Base-by-base conservation (phyloP, 1,139 yeast genomes). In the Nakaseomyces uthaithaninus region DNA sequence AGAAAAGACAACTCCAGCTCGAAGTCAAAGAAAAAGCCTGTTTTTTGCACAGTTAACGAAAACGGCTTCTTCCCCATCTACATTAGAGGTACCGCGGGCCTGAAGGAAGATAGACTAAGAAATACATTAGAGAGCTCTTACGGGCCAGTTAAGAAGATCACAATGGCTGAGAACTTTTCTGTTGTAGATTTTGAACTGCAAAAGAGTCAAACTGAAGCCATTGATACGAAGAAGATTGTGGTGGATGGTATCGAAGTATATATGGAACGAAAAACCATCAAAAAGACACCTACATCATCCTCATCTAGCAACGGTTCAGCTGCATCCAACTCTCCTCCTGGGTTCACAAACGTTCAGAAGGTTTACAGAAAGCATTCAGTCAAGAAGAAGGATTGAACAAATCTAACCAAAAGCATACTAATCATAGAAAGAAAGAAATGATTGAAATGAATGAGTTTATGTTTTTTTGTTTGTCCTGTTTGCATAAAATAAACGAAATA, bases 161-260 rank as follows among this genome's bases (percentile, higher is more conserved):
- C 52, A 10, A 45, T 47, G 23, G 55, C 54, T n/a, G 59, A 54
- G 24, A 54, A 54, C 26, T 57, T 56, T 44, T 59, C 60, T 2
- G 61, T 57, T 9, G 54, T 54, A 22, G 62, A 57, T 45, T 57
- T 57, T 40, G 59, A 54, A 42, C 45, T 47, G 10, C 59, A 56
- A 36, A 39, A 51, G 12, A 53, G 58, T 38, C 60, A 56, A 45
- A 48, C 43, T 8, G 58, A 56, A 15, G 62, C 62, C 4, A 44
- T 57, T 18, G 61, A 56, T 23, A 52, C 44, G 28, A 53, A 50
- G 33, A 51, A 48, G 31, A 27, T 55, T 16, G 44, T 40, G 27
- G 43, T 55, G 18, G 54, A 53, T 25, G 52, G 47, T 28, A 44
- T 42, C 11, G 57, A 53, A 33, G 44, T 55, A 12, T 46, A 44